A percentile compares a stretch with the other conserved stretches of the same genome.
Evolutionary conservation across 345 rosid genomes (phyloP).

Genomic region (Eucalyptus marginata): DNA sequence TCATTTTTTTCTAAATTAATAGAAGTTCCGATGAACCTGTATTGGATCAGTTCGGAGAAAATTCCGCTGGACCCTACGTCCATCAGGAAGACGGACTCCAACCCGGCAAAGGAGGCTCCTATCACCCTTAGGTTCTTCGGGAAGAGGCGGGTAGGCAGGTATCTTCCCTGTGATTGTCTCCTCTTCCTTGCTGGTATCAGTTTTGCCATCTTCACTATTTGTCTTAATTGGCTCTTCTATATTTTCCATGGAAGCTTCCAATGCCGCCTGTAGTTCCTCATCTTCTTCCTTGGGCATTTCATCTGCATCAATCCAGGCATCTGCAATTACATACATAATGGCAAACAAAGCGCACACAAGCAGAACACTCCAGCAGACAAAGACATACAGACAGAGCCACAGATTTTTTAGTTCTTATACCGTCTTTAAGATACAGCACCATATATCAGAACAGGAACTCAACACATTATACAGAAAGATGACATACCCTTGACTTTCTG

Average conservation of each 20-base stretch:
- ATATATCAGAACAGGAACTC: background rate
- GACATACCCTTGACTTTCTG: slow-evolving; percentile 52
- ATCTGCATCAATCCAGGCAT: slow-evolving; percentile 11
- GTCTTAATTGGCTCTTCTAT: slow-evolving; percentile 14
- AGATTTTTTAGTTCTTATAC: background rate
- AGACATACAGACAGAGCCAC: background rate
- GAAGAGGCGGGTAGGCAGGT: slow-evolving; percentile 62
- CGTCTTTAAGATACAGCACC: background rate
- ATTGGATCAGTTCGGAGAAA: slow-evolving; percentile 68
- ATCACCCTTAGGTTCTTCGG: slow-evolving; percentile 86
- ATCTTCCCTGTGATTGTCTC: slow-evolving; percentile 19
- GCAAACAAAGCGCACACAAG: background rate
- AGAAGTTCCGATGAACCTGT: slow-evolving; percentile 24
- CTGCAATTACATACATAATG: background rate
- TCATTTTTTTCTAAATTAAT: background rate
- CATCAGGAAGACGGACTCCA: slow-evolving; percentile 92
- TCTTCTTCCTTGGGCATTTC: slow-evolving; percentile 35
- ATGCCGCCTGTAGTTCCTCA: slow-evolving; percentile 46
- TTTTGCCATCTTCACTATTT: background rate
- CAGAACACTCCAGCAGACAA: background rate
- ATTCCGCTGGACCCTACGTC: slow-evolving; percentile 77
- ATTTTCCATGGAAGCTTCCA: slow-evolving; percentile 56
- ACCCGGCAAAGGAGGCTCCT: slow-evolving; percentile 73
- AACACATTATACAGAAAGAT: background rate
- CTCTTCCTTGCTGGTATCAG: slow-evolving; percentile 17